Percentiles rank a stretch among this genome's conserved stretches.
phyloP scores from a whole-genome alignment of 176 grass and related monocot genomes.

The Bonia amplexicaulis region DNA sequence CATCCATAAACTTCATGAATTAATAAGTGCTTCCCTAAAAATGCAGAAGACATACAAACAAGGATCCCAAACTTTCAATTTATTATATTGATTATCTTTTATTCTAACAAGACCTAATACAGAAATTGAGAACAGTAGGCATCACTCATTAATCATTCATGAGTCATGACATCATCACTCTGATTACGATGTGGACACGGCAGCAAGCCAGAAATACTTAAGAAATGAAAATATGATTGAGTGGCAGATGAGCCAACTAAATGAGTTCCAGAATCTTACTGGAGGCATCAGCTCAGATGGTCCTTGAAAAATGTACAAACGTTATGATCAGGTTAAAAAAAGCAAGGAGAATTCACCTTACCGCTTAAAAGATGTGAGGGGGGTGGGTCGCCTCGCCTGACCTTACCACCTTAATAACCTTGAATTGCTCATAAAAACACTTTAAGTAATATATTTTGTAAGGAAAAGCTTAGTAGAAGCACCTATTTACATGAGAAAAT shows the following conservation, averaged over 20 bases:
- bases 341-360: conserved; percentile 14
- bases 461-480: neutral
- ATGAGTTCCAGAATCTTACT: conserved; percentile 53
- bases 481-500: neutral
- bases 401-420: too few relatives aligned
- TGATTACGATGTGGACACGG: neutral
- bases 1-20: too few relatives aligned
- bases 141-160: neutral
- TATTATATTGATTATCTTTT: neutral
- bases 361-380: too few relatives aligned
- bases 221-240: conserved; percentile 1
- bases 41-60: too few relatives aligned
- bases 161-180: neutral
- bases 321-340: conserved; percentile 55
- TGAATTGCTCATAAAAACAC: conserved; percentile 6
- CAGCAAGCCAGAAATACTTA: neutral
- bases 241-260: neutral
- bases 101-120: neutral
- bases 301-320: conserved; percentile 92
- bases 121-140: conserved; percentile 6
- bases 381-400: too few relatives aligned
- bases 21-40: too few relatives aligned
- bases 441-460: neutral
- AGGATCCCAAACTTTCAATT: too few relatives aligned
- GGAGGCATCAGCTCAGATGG: conserved; percentile 90